phyloP scores from a whole-genome alignment of 2,329 filamentous ascomycete species.

The Paecilomyces niveus region DNA sequence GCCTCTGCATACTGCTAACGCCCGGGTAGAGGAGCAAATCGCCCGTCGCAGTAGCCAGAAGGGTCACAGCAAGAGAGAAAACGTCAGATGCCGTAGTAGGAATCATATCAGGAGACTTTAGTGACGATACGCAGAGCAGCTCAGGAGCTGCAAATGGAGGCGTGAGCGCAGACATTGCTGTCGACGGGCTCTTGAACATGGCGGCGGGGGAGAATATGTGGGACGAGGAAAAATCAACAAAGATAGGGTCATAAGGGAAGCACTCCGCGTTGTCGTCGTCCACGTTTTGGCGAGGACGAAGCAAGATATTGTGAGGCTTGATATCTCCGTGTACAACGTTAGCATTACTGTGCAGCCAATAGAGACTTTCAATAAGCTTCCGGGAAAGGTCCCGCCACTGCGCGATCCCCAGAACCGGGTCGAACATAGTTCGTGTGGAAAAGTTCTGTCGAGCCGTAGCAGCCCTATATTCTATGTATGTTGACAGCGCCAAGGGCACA shows the following conservation, averaged over 20 bases:
- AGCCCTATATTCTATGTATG: constrained; percentile 32
- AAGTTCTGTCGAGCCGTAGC: constrained; percentile 19
- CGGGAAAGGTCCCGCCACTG: constrained; percentile 35
- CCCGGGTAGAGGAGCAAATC: constrained; percentile 38
- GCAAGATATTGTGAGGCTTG: constrained; percentile 26
- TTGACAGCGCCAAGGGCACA: constrained; percentile 36
- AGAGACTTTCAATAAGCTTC: constrained; percentile 33
- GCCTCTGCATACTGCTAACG: constrained; percentile 30
- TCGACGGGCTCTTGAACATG: constrained; percentile 10
- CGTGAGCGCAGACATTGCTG: constrained; percentile 33
- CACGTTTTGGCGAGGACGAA: constrained; percentile 14
- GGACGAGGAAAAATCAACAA: constrained; percentile 40
- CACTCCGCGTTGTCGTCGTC: constrained; percentile 4
- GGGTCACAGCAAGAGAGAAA: constrained; percentile 39
- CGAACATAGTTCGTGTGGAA: constrained; percentile 38
- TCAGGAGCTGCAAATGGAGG: constrained; percentile 41
- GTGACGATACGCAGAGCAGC: constrained; percentile 29
- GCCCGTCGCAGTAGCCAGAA: constrained; percentile 39
- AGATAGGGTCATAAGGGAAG: constrained; percentile 35
- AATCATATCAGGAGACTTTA: constrained; percentile 24
- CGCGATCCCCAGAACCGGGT: constrained; percentile 35
- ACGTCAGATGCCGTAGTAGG: constrained; percentile 37
- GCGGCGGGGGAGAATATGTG: constrained; percentile 13
- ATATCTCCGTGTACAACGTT: constrained; percentile 37
- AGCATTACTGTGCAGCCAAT: constrained; percentile 36